Conservation (phyloP, 2,329 filamentous ascomycete species). For the Aspergillus alliaceus region DNA sequence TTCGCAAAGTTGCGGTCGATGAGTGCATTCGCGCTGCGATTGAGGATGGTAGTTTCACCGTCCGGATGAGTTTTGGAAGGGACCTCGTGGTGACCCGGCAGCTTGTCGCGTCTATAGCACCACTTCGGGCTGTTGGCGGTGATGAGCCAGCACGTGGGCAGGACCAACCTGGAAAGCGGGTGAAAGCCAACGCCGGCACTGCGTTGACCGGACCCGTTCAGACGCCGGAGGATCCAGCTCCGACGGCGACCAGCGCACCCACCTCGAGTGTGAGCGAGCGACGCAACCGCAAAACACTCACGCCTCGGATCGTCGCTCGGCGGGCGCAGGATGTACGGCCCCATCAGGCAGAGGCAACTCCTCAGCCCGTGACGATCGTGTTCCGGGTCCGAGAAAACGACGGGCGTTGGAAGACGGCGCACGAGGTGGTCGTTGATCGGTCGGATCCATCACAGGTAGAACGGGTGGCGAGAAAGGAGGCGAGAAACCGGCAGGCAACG, state of each 20-base stretch:
- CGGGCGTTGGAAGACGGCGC: background rate
- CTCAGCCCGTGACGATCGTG: background rate
- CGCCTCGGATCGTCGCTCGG: background rate
- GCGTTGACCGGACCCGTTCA: background rate
- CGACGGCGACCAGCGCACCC: background rate
- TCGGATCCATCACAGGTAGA: conserved; percentile 13
- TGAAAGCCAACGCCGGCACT: background rate
- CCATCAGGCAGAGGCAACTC: background rate
- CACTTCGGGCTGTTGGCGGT: background rate
- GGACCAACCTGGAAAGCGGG: background rate
- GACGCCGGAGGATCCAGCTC: background rate
- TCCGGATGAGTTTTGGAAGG: background rate
- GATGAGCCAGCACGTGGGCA: background rate
- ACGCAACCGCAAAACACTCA: background rate
- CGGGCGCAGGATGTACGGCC: background rate
- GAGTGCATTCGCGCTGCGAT: background rate
- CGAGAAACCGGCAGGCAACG: conserved; percentile 9
- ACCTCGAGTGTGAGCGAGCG: conserved; percentile 1
- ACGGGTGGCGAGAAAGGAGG: conserved; percentile 15
- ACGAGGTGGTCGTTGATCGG: conserved; percentile 14
- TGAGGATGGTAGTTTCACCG: background rate
- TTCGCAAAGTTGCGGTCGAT: background rate
- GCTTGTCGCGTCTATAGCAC: background rate
- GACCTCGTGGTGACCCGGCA: background rate
- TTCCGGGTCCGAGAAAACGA: background rate